Evolutionary conservation across 2,329 filamentous ascomycete genomes (phyloP).

Genomic region (Colletotrichum shisoi): DNA sequence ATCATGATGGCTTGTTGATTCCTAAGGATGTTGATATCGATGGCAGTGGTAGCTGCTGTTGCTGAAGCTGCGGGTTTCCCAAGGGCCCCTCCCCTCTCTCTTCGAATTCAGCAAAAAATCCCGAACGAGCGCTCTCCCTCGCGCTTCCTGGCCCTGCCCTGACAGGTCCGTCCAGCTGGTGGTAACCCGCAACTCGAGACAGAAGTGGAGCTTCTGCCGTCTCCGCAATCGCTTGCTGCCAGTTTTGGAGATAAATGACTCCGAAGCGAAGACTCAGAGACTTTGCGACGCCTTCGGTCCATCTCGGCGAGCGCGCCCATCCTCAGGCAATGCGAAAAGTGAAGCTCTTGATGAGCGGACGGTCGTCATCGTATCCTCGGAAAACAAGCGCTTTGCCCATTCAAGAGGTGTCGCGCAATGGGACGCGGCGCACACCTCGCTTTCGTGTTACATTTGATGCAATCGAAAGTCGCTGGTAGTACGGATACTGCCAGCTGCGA

Average conservation of each 20-base stretch:
- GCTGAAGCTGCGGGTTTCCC: not conserved
- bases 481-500: not conserved
- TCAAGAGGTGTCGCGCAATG: not conserved
- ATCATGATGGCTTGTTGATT: slow-evolving; percentile 29
- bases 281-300: slow-evolving; percentile 8
- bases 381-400: not conserved
- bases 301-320: slow-evolving; percentile 24
- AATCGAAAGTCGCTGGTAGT: slow-evolving; percentile 10
- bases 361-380: not conserved
- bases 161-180: not conserved
- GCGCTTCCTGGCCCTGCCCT: slow-evolving; percentile 15
- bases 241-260: slow-evolving; percentile 21
- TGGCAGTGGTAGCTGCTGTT: not conserved
- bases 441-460: not conserved
- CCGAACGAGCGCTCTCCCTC: slow-evolving; percentile 16
- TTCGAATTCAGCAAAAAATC: slow-evolving; percentile 37
- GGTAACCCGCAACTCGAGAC: slow-evolving; percentile 1
- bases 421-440: not conserved
- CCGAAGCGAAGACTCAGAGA: slow-evolving; percentile 6
- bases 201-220: slow-evolving; percentile 11
- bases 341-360: not conserved
- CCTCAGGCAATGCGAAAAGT: not conserved
- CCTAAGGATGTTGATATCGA: slow-evolving; percentile 1
- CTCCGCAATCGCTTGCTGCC: slow-evolving; percentile 23
- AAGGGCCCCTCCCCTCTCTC: not conserved